Evolutionary conservation across 2,329 filamentous ascomycete genomes (phyloP), one percentile per base, ranked within the genome.

Genomic region (Penicillium glabrum): DNA sequence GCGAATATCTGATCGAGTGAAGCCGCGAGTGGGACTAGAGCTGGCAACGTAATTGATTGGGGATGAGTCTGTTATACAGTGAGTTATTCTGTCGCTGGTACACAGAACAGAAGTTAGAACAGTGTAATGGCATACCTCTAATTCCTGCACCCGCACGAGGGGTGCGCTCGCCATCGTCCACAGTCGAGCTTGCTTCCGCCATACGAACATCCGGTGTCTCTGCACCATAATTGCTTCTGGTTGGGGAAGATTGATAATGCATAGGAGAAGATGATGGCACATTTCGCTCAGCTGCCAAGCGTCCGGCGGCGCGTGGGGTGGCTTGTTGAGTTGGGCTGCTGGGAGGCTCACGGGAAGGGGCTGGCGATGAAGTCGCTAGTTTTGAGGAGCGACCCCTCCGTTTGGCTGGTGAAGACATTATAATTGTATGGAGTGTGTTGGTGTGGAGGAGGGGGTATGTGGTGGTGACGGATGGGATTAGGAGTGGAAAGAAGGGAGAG

Each of bases 11-110:
- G 79, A 60, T 33, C 63, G 63, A 46, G 45, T 53, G 21, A 61
- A 57, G 19, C 59, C 70, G 69, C 85, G 86, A n/a, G 86, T 87
- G 26, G 91, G 91, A 70, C 90, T 96, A 37, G 93, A 96, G 75
- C 91, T 96, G 35, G 91, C 87, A 55, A 91, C 90, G 72, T 97
- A 98, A 72, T 88, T 86, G 64, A 98, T 91, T 1, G 93, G 93
- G 1, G 93, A 98, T 0, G 93, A 98, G 69, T 93, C 93, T 96
- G 64, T 2, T 50, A 19, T 9, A 52, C 21, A 60, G 51, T 69
- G 53, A 74, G 60, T 37, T 45, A 35, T 16, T 29, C 16, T 29
- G 14, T n/a, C 43, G 8, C 26, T 31, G 14, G 23, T 27, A 45
- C 7, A 43, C 14, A 9, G 31, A 24, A 33, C 29, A 48, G 5